Evolutionary conservation across 805 yeast species (phyloP), one percentile per base, ranked within the genome.

Genomic region (Kuraishia piskuri): DNA sequence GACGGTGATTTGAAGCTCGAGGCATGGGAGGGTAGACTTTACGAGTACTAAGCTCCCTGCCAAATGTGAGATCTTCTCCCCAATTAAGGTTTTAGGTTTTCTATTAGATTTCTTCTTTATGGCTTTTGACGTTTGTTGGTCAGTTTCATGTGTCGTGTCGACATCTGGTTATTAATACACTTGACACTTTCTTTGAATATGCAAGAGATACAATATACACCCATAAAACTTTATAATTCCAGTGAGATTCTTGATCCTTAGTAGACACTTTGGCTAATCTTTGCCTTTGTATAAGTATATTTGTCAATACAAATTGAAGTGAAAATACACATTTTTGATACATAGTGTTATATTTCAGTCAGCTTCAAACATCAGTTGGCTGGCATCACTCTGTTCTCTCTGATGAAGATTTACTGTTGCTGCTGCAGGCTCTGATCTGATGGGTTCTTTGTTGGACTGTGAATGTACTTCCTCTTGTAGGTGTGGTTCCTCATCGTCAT

Each of bases 21-120:
- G 49, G 74, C 80, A 46, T 76, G 71, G 63, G 81, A 76, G 61
- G 77, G 74, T 17, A 72, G 79, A 65, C 61, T 74, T 12, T 75
- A 72, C 40, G 40, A 31, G 17, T 31, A 31, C 17, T 31, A 31
- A 31, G 40, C 40, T 31, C 17, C n/a, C n/a, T n/a, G n/a, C n/a
- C n/a, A n/a, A n/a, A n/a, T n/a, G n/a, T n/a, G n/a, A n/a, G n/a
- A n/a, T n/a, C n/a, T n/a, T n/a, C n/a, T n/a, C n/a, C n/a, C n/a
- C n/a, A n/a, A n/a, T n/a, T n/a, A n/a, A n/a, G n/a, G n/a, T n/a
- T n/a, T n/a, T n/a, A n/a, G n/a, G n/a, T n/a, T n/a, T n/a, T n/a
- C n/a, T n/a, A n/a, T n/a, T n/a, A n/a, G n/a, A n/a, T n/a, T n/a
- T n/a, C n/a, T n/a, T n/a, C n/a, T n/a, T n/a, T n/a, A n/a, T n/a